Base-by-base conservation (phyloP, 441 rosid species). In the Brassica balearica region DNA sequence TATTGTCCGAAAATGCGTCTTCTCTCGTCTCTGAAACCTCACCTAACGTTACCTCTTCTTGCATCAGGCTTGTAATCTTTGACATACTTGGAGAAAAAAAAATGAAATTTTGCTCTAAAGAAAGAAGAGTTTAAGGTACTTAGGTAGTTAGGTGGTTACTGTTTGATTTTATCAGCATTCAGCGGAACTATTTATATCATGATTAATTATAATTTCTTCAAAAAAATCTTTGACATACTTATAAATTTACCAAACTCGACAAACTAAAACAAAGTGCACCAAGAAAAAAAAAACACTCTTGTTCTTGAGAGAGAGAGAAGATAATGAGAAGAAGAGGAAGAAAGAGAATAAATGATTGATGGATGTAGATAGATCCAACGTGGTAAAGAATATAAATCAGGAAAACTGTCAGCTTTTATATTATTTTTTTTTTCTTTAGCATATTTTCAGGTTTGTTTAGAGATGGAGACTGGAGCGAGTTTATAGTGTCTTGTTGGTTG, bases 301-400 rank as follows among this genome's bases (percentile, higher is more conserved):
- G 19, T 69, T 65, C 53, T 36, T 34, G 38, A 62, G 69, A 60
- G 66, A 29, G 34, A 43, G 58, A 53, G 7, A 51, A 25, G 2
- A 19, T 29, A 29, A 29, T 29, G 34, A 29, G 34, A 29, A 29
- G 34, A 29, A 70, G 75, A 68, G 22, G 17, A 19, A 17, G 64
- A 32, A 73, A 27, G 14, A 64, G 8, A 73, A 61, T 5, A 32
- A 79, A 79, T 79, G 78, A 79, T 73, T 79, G 70, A 75, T 75
- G 34, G 10, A 71, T 65, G 73, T 70, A 59, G 80, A 75, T 75
- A 80, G 83, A 80, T 80, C 80, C 80, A 80, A 80, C 80, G 80
- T 75, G 83, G 64, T 71, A 71, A 8, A 23, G 83, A 80, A 65
- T 75, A 80, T 65, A 20, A 80, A 71, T 71, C 83, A 80, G 29